Conservation (phyloP, 2,329 filamentous ascomycete species). For the Colletotrichum gigasporum region DNA sequence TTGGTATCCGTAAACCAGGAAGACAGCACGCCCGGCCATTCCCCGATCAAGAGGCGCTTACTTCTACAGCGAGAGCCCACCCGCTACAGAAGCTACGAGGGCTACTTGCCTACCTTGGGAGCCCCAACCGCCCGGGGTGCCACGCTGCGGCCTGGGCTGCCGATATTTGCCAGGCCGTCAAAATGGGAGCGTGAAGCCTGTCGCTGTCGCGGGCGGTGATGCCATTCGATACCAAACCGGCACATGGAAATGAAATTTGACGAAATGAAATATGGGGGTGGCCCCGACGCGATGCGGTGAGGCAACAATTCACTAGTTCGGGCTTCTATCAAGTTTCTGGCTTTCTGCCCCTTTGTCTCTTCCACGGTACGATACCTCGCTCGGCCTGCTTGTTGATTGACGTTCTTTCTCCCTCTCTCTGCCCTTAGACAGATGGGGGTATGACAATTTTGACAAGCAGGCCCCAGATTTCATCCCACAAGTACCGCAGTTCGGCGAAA, state of each 20-base stretch:
- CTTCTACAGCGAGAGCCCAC: too few species aligned
- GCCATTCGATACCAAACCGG: neutral
- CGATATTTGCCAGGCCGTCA: conserved; percentile 9
- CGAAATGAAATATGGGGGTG: conserved; percentile 23
- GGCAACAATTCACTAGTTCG: conserved; percentile 1
- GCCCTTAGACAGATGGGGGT: too few species aligned
- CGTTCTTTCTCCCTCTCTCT: too few species aligned
- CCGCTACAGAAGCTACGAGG: neutral
- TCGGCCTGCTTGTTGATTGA: neutral
- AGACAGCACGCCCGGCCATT: too few species aligned
- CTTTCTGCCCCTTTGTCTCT: neutral
- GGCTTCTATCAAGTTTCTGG: neutral
- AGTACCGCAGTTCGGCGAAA: neutral
- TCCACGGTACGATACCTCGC: neutral
- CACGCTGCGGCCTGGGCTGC: conserved; percentile 26
- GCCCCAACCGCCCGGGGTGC: conserved; percentile 25
- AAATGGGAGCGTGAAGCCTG: neutral
- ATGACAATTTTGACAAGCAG: too few species aligned
- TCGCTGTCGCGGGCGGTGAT: too few species aligned
- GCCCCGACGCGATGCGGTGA: conserved; percentile 11
- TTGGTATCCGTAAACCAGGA: too few species aligned
- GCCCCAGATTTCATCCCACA: too few species aligned
- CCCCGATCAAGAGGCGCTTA: too few species aligned
- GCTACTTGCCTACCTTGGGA: conserved; percentile 12
- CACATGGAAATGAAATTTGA: neutral